Conservation (phyloP, 202 grass and related monocot species). For the Schoenoplectus tabernaemontani region DNA sequence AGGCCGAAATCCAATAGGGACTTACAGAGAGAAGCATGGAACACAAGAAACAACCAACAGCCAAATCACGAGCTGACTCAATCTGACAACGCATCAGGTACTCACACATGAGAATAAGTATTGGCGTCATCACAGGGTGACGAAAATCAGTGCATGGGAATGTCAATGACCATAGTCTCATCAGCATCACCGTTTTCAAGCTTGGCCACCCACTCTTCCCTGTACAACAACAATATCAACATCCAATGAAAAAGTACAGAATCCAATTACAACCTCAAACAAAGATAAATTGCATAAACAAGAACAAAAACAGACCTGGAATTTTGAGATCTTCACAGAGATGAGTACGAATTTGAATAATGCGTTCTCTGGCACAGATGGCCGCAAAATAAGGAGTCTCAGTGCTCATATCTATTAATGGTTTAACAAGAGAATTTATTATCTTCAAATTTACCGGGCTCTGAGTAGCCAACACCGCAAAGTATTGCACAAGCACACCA, state of each 20-base stretch:
- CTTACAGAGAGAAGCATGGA: slow-evolving; percentile 79
- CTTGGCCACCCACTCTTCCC: slow-evolving; percentile 76
- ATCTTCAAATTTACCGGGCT: slow-evolving; percentile 63
- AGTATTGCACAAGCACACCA: slow-evolving; percentile 86
- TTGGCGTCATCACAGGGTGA: slow-evolving; percentile 75
- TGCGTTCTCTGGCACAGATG: slow-evolving; percentile 81
- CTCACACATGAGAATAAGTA: slow-evolving; percentile 78
- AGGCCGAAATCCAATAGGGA: background rate
- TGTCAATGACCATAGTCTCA: slow-evolving; percentile 92
- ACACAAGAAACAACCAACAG: slow-evolving; percentile 87
- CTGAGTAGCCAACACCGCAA: slow-evolving; percentile 66
- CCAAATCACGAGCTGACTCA: slow-evolving; percentile 64
- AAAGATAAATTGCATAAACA: background rate
- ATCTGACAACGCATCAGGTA: slow-evolving; percentile 91
- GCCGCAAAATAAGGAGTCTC: slow-evolving; percentile 96
- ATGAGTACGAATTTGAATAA: slow-evolving; percentile 50
- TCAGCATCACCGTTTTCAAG: slow-evolving; percentile 76
- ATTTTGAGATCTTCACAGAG: slow-evolving; percentile 76
- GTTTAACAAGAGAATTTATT: slow-evolving; percentile 77
- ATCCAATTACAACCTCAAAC: slow-evolving; percentile 18
- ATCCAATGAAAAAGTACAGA: background rate
- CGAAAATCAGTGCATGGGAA: slow-evolving; percentile 87
- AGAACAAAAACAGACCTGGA: slow-evolving; percentile 44
- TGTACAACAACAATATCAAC: slow-evolving; percentile 34
- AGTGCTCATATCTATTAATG: slow-evolving; percentile 87